Conservation (phyloP, 257 asterid genomes). For the Capsicum chinense region DNA sequence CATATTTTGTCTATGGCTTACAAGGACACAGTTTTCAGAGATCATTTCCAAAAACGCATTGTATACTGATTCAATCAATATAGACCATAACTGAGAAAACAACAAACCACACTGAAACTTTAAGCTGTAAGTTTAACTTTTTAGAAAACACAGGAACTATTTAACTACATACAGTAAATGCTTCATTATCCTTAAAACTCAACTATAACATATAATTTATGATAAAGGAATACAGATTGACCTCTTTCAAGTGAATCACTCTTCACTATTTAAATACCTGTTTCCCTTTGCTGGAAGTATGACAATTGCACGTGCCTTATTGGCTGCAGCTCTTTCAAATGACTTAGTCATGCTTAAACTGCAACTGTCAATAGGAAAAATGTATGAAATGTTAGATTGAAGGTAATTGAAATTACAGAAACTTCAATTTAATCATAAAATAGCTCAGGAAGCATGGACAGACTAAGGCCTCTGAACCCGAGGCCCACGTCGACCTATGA, state of each 20-base stretch:
- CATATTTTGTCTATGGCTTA: not conserved
- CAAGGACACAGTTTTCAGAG: not conserved
- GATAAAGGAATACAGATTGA: not conserved
- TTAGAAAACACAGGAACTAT: not conserved
- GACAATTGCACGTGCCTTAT: slow-evolving; percentile 90
- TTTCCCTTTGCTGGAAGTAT: slow-evolving; percentile 89
- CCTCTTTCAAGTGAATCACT: slow-evolving; percentile 19
- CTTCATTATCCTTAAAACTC: not conserved
- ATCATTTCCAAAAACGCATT: not conserved
- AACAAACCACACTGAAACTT: not conserved
- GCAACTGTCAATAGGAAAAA: slow-evolving; percentile 66
- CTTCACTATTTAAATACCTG: slow-evolving; percentile 49
- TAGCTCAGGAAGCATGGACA: not conserved
- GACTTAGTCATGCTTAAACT: slow-evolving; percentile 88
- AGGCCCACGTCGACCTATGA: not conserved
- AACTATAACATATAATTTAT: not conserved
- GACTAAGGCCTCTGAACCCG: not conserved
- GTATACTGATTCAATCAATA: slow-evolving; percentile 20
- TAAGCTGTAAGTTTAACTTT: slow-evolving; percentile 11
- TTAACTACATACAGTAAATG: not conserved
- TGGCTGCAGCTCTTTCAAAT: slow-evolving; percentile 96
- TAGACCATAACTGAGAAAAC: not conserved
- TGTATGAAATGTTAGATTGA: slow-evolving; percentile 36
- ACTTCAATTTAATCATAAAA: slow-evolving; percentile 11
- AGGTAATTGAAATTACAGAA: slow-evolving; percentile 12